phyloP scores from a whole-genome alignment of 2,329 filamentous ascomycete species.

The Conoideocrella luteorostrata region DNA sequence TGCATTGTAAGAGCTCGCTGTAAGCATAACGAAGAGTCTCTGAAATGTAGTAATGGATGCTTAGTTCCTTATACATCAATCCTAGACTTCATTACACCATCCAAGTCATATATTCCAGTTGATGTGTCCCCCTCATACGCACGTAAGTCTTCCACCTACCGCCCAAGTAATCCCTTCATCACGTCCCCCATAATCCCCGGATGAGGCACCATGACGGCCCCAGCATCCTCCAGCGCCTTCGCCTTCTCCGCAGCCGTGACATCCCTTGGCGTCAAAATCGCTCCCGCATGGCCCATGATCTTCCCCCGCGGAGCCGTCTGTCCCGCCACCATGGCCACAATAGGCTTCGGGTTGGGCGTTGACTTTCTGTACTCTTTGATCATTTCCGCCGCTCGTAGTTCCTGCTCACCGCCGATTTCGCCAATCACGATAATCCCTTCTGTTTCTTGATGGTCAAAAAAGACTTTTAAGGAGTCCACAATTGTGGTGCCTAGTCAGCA shows the following conservation, averaged over 20 bases:
- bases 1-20: too few species aligned
- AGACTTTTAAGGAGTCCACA: slow-evolving; percentile 61
- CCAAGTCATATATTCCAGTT: too few species aligned
- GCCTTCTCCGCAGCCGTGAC: slow-evolving; percentile 25
- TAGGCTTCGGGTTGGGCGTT: slow-evolving; percentile 54
- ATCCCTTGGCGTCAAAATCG: slow-evolving; percentile 37
- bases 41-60: too few species aligned
- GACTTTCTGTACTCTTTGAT: slow-evolving; percentile 58
- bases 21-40: too few species aligned
- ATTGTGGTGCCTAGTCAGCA: slow-evolving; percentile 56
- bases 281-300: slow-evolving; percentile 70
- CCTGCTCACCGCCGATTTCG: slow-evolving; percentile 64
- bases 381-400: slow-evolving; percentile 65
- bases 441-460: slow-evolving; percentile 62
- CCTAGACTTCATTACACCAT: too few species aligned
- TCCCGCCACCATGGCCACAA: slow-evolving; percentile 59
- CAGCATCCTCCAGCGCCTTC: slow-evolving; percentile 26
- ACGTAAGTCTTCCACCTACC: neutral
- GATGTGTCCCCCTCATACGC: too few species aligned
- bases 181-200: slow-evolving; percentile 29
- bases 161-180: slow-evolving; percentile 26
- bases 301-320: slow-evolving; percentile 52
- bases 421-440: slow-evolving; percentile 67
- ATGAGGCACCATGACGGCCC: slow-evolving; percentile 31
- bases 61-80: too few species aligned